A percentile compares a stretch with the other conserved stretches of the same genome.
Evolutionary conservation across 2,329 filamentous ascomycete genomes (phyloP).

Genomic region (Cladosporium velox): DNA sequence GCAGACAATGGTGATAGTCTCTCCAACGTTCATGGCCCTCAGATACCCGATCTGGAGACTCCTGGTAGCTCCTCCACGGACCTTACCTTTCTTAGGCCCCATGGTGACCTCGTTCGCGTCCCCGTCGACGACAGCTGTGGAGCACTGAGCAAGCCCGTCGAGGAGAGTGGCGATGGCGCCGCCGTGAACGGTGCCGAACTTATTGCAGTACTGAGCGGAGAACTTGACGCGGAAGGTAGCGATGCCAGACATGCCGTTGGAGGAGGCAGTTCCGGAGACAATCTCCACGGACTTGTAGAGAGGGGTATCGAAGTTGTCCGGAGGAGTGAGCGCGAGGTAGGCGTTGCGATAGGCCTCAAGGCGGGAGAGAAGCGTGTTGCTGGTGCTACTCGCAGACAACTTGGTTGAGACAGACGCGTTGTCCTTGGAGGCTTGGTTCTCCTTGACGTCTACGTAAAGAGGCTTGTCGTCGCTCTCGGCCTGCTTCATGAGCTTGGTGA

Average conservation of each 20-base stretch:
- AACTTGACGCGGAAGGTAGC: constrained; percentile 24
- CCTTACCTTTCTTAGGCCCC: background rate
- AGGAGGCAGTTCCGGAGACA: constrained; percentile 20
- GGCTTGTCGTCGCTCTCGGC: background rate
- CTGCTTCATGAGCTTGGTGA: background rate
- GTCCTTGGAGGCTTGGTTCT: background rate
- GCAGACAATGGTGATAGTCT: constrained; percentile 8
- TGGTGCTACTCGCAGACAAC: background rate
- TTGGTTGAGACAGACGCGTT: background rate
- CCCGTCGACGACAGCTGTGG: constrained; percentile 21
- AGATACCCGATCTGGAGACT: constrained; percentile 6
- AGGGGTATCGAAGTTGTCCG: constrained; percentile 26
- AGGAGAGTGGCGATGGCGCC: constrained; percentile 28
- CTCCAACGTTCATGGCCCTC: constrained; percentile 12
- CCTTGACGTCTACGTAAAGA: background rate
- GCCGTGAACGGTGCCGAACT: constrained; percentile 23
- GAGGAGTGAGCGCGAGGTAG: constrained; percentile 22
- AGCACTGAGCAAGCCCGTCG: constrained; percentile 25
- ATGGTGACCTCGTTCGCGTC: constrained; percentile 1
- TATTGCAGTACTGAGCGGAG: constrained; percentile 23
- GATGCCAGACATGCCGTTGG: constrained; percentile 9
- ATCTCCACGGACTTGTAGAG: constrained; percentile 25
- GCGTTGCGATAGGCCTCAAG: constrained; percentile 23
- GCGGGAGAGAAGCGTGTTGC: constrained; percentile 17
- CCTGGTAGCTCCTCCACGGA: constrained; percentile 11